These are phyloP conservation scores for Albugo laibachii DNA, from an alignment of 352 stramenopile species.

Conservation along the genomic window DNA sequence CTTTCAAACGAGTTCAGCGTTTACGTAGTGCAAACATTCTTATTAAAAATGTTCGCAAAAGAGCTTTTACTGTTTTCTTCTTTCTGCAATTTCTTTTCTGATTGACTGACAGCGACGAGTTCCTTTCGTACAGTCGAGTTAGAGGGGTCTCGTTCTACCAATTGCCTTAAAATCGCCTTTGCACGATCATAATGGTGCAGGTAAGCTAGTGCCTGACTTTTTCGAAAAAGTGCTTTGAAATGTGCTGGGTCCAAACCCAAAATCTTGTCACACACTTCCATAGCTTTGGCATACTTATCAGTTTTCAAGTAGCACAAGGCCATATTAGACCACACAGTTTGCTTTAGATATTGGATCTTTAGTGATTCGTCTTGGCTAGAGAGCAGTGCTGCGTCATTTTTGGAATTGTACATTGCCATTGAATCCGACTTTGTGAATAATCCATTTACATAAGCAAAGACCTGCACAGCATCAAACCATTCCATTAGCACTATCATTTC, in stretches of 20 bases:
- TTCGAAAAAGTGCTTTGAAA: conserved; percentile 65
- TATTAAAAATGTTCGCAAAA: conserved; percentile 65
- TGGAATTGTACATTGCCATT: conserved; percentile 50
- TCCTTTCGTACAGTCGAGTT: conserved; percentile 43
- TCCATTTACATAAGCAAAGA: conserved; percentile 73
- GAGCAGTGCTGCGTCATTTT: conserved; percentile 18
- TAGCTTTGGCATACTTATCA: conserved; percentile 19
- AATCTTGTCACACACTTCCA: conserved; percentile 56
- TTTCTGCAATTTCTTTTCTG: conserved; percentile 33
- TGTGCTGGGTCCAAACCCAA: conserved; percentile 36
- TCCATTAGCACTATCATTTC: neutral
- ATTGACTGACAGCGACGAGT: conserved; percentile 25
- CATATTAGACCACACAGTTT: conserved; percentile 62
- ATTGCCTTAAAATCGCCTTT: conserved; percentile 23
- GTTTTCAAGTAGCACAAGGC: conserved; percentile 67
- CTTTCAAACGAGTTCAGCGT: neutral
- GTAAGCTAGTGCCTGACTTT: conserved; percentile 48
- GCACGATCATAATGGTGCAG: conserved; percentile 33
- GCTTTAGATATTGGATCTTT: conserved; percentile 43
- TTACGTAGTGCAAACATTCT: conserved; percentile 10
- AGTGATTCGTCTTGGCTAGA: conserved; percentile 24
- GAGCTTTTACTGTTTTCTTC: conserved; percentile 28
- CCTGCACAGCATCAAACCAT: conserved; percentile 5
- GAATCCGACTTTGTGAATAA: conserved; percentile 48
- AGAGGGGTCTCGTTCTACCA: conserved; percentile 41